phyloP scores from a whole-genome alignment of 225 moss, liverwort and hornwort genomes.

The Marchantia polymorpha region DNA sequence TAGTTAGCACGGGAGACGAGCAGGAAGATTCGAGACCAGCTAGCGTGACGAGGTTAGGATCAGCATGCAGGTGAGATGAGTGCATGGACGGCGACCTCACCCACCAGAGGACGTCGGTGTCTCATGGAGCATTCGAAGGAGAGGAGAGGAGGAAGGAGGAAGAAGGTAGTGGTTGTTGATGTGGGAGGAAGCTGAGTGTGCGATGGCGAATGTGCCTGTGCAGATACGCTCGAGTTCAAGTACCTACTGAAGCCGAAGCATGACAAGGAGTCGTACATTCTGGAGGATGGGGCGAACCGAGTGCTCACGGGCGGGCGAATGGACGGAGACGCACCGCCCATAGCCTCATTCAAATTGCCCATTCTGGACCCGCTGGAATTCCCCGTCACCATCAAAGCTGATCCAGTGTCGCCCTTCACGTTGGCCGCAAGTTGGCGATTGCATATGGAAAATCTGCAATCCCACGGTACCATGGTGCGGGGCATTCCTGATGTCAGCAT shows the following conservation, averaged over 20 bases:
- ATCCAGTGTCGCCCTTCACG: constrained; percentile 74
- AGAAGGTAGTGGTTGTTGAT: constrained; percentile 1
- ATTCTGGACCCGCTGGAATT: constrained; percentile 57
- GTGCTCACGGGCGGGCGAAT: constrained; percentile 56
- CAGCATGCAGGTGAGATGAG: neutral
- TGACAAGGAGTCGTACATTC: constrained; percentile 54
- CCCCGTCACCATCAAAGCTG: constrained; percentile 61
- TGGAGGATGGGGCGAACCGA: constrained; percentile 74
- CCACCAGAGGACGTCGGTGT: neutral
- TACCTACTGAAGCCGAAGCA: constrained; percentile 66
- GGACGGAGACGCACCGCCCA: constrained; percentile 65
- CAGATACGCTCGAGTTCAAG: constrained; percentile 78
- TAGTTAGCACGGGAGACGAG: neutral
- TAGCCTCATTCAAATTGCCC: constrained; percentile 62
- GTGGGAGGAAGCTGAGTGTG: constrained; percentile 6
- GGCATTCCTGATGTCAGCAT: constrained; percentile 73
- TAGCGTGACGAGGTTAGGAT: neutral
- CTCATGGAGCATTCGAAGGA: neutral
- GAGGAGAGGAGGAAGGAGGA: neutral
- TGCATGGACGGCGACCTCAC: neutral
- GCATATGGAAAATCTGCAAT: constrained; percentile 63
- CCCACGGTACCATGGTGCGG: constrained; percentile 62
- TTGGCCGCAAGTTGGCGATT: constrained; percentile 84
- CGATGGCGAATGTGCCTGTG: neutral
- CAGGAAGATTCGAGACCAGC: neutral